Conservation (phyloP, 2,329 filamentous ascomycete species). For the Colletotrichum sp. region DNA sequence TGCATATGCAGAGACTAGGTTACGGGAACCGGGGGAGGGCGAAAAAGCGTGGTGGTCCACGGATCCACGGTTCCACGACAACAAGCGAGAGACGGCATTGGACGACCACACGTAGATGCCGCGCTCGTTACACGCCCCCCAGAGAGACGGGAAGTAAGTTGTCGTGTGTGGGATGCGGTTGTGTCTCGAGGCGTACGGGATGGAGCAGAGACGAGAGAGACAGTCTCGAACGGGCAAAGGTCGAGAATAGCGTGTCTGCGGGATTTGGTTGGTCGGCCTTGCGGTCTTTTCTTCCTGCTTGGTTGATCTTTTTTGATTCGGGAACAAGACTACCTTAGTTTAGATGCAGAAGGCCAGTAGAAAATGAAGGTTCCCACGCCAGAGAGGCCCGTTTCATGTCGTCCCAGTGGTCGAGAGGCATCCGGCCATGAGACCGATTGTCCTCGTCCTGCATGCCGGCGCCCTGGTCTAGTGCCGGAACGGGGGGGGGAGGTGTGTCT, state of each 20-base stretch:
- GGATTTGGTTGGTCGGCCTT: background rate
- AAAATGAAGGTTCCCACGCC: background rate
- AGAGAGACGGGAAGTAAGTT: background rate
- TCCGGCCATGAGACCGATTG: conserved; percentile 10
- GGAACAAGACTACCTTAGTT: background rate
- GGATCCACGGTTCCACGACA: background rate
- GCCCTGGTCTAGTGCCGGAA: background rate
- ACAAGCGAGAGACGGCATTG: background rate
- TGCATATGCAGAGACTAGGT: conserved; percentile 18
- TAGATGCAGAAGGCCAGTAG: background rate
- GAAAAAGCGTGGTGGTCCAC: background rate
- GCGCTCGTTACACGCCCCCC: background rate
- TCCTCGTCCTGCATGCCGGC: background rate
- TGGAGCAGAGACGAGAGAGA: background rate
- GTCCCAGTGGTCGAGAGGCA: background rate
- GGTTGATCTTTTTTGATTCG: background rate
- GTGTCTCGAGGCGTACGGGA: background rate
- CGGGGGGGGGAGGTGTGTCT: background rate
- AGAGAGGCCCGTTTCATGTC: conserved; percentile 12
- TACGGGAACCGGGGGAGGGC: background rate
- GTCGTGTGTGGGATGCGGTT: background rate
- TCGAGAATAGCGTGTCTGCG: background rate
- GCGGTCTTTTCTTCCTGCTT: background rate
- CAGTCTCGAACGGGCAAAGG: background rate
- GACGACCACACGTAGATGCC: background rate